Base-by-base conservation (phyloP, 1,284 basidiomycete species). In the Rhodotorula sp. region DNA sequence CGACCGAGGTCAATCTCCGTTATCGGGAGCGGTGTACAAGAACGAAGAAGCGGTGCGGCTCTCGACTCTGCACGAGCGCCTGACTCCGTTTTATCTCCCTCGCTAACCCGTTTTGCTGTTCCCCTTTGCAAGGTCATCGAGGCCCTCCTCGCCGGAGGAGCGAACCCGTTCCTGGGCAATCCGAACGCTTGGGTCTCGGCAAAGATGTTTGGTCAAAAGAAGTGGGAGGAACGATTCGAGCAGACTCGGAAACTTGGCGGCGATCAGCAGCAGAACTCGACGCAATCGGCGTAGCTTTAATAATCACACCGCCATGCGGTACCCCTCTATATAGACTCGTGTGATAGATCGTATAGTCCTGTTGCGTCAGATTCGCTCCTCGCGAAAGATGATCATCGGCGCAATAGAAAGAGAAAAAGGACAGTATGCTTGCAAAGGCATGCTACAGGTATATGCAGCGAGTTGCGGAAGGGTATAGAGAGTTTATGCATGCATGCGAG, bases 11-110 rank as follows among this genome's bases (percentile, higher is more conserved):
- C 91, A 93, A 78, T 88, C 88, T n/a, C 87, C 90, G 44, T 80
- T 93, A 14, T 89, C 91, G 2, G 91, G 91, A 5, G 91, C 89
- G 0, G 87, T 93, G 3, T 93, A 92, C 83, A 93, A 93, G 77
- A 83, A 82, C 6, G 80, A 83, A 76, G 84, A 86, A 65, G 86
- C 10, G 18, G 57, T 59, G 10, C 24, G 37, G 42, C 42, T 42
- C 42, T 42, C 24, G 8, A 17, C 53, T 29, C n/a, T 17, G 26
- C 8, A 29, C 15, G 14, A 29, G 15, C 24, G 51, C 29, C 46
- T 12, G 26, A 20, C 6, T 4, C 54, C 29, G 14, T 18, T 7
- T 7, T 29, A 6, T 33, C 54, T 26, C 26, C 30, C 30, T 2
- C 10, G 30, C 15, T 18, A 17, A 57, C 33, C 20, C 37, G 24